Conservation (phyloP, 2,329 filamentous ascomycete species). For the Camillea tinctor region DNA sequence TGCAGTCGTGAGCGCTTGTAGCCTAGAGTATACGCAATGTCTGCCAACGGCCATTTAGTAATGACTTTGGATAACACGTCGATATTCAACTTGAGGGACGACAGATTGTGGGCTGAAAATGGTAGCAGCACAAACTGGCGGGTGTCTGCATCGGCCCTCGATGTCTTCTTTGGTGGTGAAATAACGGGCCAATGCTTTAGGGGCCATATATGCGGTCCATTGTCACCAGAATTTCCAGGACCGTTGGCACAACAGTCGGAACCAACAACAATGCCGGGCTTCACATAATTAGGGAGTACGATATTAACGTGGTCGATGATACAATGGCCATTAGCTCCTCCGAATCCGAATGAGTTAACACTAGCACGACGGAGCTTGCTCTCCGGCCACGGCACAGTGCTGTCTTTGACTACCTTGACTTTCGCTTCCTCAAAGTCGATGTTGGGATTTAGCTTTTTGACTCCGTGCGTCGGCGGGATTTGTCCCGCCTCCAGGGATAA, state of each 20-base stretch:
- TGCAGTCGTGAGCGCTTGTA: slow-evolving; percentile 6
- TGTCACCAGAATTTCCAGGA: neutral
- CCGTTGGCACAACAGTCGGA: neutral
- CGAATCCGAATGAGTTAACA: slow-evolving; percentile 32
- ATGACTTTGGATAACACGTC: slow-evolving; percentile 4
- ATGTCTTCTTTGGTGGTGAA: neutral
- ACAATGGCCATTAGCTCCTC: slow-evolving; percentile 31
- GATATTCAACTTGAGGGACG: slow-evolving; percentile 18
- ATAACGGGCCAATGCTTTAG: neutral
- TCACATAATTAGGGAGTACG: slow-evolving; percentile 15
- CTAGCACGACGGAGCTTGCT: slow-evolving; percentile 17
- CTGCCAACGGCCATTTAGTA: slow-evolving; percentile 1
- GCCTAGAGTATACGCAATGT: slow-evolving; percentile 18
- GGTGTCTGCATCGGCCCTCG: slow-evolving; percentile 9
- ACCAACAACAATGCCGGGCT: slow-evolving; percentile 9
- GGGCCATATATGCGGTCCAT: neutral
- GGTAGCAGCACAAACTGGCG: slow-evolving; percentile 21
- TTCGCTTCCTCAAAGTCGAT: slow-evolving; percentile 23
- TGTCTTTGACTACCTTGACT: slow-evolving; percentile 14
- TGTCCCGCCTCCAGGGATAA: slow-evolving; percentile 22
- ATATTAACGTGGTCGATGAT: slow-evolving; percentile 26
- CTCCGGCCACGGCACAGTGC: slow-evolving; percentile 20
- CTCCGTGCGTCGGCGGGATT: slow-evolving; percentile 27
- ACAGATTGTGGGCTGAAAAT: slow-evolving; percentile 22
- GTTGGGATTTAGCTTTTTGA: slow-evolving; percentile 24